phyloP scores from a whole-genome alignment of 164 flowering plant genomes.

The Tinospora cordifolia region DNA sequence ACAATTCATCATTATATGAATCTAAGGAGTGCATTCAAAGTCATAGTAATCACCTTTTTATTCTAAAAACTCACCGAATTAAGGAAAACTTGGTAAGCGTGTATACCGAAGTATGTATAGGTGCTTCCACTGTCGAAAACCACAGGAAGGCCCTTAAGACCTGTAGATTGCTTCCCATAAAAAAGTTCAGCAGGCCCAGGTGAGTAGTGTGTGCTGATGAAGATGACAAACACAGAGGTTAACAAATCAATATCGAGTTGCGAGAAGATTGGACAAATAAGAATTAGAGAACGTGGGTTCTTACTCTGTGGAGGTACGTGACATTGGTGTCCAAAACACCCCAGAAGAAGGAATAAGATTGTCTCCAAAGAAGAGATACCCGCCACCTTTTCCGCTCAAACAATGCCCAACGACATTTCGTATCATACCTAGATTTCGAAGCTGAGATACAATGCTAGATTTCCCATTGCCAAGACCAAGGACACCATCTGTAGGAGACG shows the following conservation, averaged over 20 bases:
- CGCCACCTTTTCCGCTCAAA: slow-evolving; percentile 59
- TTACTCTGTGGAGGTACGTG: slow-evolving; percentile 34
- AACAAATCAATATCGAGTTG: background rate
- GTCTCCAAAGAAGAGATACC: slow-evolving; percentile 79
- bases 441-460: slow-evolving; percentile 64
- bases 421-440: slow-evolving; percentile 45
- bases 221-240: background rate
- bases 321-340: slow-evolving; percentile 68
- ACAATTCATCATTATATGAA: background rate
- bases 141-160: slow-evolving; percentile 36
- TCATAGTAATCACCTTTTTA: no score
- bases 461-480: slow-evolving; percentile 85
- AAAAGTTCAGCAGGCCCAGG: slow-evolving; percentile 62
- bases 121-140: slow-evolving; percentile 94
- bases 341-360: slow-evolving; percentile 53
- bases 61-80: slow-evolving; percentile 38
- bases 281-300: background rate
- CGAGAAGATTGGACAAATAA: background rate
- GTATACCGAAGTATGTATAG: slow-evolving; percentile 59
- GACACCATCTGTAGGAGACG: slow-evolving; percentile 67
- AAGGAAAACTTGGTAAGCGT: slow-evolving; percentile 51
- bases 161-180: slow-evolving; percentile 44
- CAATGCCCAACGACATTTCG: slow-evolving; percentile 83
- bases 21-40: background rate
- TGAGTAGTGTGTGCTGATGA: slow-evolving; percentile 45